Percentiles rank a stretch among this genome's conserved stretches.
These are phyloP conservation scores for Aspergillus fructus DNA, from an alignment of 2,329 filamentous ascomycete genomes.

Conservation along the genomic window DNA sequence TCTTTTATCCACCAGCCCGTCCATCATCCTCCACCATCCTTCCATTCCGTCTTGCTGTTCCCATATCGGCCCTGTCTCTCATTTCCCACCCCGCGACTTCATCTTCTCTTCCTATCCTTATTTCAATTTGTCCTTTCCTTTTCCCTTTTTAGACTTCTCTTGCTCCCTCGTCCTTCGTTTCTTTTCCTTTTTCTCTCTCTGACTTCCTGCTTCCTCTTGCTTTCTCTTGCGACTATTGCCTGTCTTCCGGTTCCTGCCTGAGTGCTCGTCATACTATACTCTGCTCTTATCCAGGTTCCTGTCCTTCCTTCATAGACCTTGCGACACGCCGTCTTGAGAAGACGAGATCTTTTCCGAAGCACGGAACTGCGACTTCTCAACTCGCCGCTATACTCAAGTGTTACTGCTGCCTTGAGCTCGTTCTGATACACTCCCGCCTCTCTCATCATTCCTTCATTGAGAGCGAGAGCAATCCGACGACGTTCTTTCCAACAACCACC, in stretches of 20 bases:
- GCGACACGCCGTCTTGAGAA: slow-evolving; percentile 5
- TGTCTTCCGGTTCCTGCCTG: slow-evolving; percentile 26
- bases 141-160: slow-evolving; percentile 28
- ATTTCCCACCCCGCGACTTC: slow-evolving; percentile 32
- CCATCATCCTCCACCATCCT: slow-evolving; percentile 17
- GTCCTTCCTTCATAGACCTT: slow-evolving; percentile 32
- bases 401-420: not conserved
- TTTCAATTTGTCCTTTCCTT: slow-evolving; percentile 24
- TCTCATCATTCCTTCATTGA: slow-evolving; percentile 21
- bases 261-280: slow-evolving; percentile 15
- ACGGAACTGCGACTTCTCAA: slow-evolving; percentile 3
- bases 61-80: slow-evolving; percentile 35
- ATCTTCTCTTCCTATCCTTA: slow-evolving; percentile 28
- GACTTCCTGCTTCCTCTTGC: slow-evolving; percentile 25
- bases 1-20: slow-evolving; percentile 33
- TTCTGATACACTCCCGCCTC: slow-evolving; percentile 3
- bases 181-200: slow-evolving; percentile 18
- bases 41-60: slow-evolving; percentile 22
- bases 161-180: slow-evolving; percentile 33
- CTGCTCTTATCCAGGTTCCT: slow-evolving; percentile 30
- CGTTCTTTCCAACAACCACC: slow-evolving; percentile 18
- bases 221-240: slow-evolving; percentile 22
- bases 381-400: not conserved
- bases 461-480: slow-evolving; percentile 32
- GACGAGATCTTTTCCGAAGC: slow-evolving; percentile 3